Percentiles rank a stretch among this genome's conserved stretches.
These are phyloP conservation scores for Fusarium aywerte DNA, from an alignment of 2,329 filamentous ascomycete genomes.

Conservation along the genomic window DNA sequence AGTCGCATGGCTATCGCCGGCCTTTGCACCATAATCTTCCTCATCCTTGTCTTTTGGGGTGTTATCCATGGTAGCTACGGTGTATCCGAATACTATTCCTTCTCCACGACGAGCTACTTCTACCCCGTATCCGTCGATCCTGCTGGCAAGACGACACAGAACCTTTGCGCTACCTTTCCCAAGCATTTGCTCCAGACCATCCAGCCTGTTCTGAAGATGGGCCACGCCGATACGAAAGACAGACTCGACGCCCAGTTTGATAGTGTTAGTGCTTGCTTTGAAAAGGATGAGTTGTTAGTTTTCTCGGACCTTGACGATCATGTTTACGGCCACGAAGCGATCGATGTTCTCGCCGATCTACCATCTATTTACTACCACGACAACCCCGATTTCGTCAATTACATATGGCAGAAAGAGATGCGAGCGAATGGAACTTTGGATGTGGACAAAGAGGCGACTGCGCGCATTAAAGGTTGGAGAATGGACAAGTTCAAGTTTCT, in stretches of 20 bases:
- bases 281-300: slow-evolving; percentile 55
- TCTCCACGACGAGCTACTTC: slow-evolving; percentile 48
- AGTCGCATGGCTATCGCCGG: slow-evolving; percentile 46
- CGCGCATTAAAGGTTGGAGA: slow-evolving; percentile 58
- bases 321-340: slow-evolving; percentile 55
- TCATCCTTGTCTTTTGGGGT: slow-evolving; percentile 43
- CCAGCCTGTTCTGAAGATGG: slow-evolving; percentile 51
- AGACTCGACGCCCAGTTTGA: slow-evolving; percentile 58
- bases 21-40: slow-evolving; percentile 39
- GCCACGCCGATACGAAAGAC: slow-evolving; percentile 46
- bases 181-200: slow-evolving; percentile 47
- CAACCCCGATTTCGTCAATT: slow-evolving; percentile 54
- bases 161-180: slow-evolving; percentile 50
- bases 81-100: slow-evolving; percentile 46
- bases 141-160: slow-evolving; percentile 37
- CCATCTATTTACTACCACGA: slow-evolving; percentile 53
- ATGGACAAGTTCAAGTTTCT: slow-evolving; percentile 69
- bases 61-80: slow-evolving; percentile 41
- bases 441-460: slow-evolving; percentile 44
- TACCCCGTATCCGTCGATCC: slow-evolving; percentile 47
- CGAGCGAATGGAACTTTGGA: slow-evolving; percentile 50
- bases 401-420: slow-evolving; percentile 55
- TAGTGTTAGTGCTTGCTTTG: slow-evolving; percentile 64
- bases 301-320: slow-evolving; percentile 63
- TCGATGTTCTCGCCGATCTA: slow-evolving; percentile 60